Evolutionary conservation across 192 early-diverging fungal genomes (phyloP), one percentile per base, ranked within the genome.

Genomic region (Coemansia sp.): DNA sequence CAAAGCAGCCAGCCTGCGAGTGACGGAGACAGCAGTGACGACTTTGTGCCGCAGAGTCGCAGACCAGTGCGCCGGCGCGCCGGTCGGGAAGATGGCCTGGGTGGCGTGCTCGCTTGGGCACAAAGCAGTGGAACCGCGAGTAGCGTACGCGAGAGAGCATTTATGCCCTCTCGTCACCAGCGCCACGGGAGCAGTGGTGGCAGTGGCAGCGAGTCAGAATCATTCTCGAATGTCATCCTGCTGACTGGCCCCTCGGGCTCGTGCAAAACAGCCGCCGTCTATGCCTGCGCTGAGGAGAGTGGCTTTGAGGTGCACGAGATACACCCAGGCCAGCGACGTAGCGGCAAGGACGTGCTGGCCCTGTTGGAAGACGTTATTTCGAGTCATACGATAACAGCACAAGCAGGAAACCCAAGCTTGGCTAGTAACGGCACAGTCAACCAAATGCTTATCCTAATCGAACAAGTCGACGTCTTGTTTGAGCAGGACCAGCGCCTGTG

Each of bases 401-500:
- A 75, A 3, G 37, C 71, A 3, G 59, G 63, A 2, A 53, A 52
- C 34, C 16, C 59, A 15, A 27, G 39, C 18, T n/a, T 24, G 13
- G 40, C 60, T 1, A 64, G 56, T 20, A 62, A 24, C 16, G 37
- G 59, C 1, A 15, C 62, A 8, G 62, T 75, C 45, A 83, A 65
- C 62, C 88, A 91, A 58, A 84, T 88, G 61, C 71, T 95, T 37
- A 86, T 95, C 22, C 72, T 95, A n/a, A 78, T 95, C 27, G 94
- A 95, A 67, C 90, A 95, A 35, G 89, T 89, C 1, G 94, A 95
- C 67, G 75, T 94, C 12, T 65, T 94, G 6, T 93, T 88, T 84
- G 90, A 94, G 37, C 86, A 90, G 27, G 94, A 95, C 67, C 89
- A 88, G 43, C 89, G 89, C 3, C 89, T 94, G 38, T 93, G 92